These are phyloP conservation scores for Zasmidium citrigriseum DNA, from an alignment of 2,329 filamentous ascomycete species.

Conservation along the genomic window DNA sequence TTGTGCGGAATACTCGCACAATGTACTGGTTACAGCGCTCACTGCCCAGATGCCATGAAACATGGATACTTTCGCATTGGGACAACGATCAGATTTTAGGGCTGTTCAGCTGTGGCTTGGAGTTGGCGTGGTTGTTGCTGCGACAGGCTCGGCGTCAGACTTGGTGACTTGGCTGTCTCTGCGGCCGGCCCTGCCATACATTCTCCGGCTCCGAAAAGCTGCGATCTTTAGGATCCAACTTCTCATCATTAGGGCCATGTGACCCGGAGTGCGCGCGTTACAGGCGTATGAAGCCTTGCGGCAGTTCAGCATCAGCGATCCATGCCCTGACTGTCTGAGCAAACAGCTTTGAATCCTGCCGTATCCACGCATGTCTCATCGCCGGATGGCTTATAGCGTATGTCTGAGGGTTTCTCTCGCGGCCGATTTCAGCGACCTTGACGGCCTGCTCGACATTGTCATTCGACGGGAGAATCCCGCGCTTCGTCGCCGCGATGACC, in stretches of 20 bases:
- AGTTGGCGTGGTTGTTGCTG: too few relatives aligned
- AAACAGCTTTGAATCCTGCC: slow-evolving; percentile 28
- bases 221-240: too few relatives aligned
- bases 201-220: too few relatives aligned
- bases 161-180: too few relatives aligned
- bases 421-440: slow-evolving; percentile 22
- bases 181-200: too few relatives aligned
- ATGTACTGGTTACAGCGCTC: background rate
- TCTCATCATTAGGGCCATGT: background rate
- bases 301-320: slow-evolving; percentile 16
- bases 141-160: too few relatives aligned
- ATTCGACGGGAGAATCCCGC: slow-evolving; percentile 26
- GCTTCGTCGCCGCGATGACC: slow-evolving; percentile 29
- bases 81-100: too few relatives aligned
- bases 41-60: too few relatives aligned
- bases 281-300: slow-evolving; percentile 14
- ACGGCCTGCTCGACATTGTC: slow-evolving; percentile 24
- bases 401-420: slow-evolving; percentile 19
- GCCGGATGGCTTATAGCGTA: slow-evolving; percentile 21
- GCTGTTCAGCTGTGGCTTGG: too few relatives aligned
- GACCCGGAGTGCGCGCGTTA: background rate
- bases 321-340: slow-evolving; percentile 23
- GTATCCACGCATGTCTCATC: slow-evolving; percentile 32
- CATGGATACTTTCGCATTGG: too few relatives aligned
- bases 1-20: background rate